Base-by-base conservation (phyloP, 768 basidiomycete genomes). In the Rhodotorula toruloides region DNA sequence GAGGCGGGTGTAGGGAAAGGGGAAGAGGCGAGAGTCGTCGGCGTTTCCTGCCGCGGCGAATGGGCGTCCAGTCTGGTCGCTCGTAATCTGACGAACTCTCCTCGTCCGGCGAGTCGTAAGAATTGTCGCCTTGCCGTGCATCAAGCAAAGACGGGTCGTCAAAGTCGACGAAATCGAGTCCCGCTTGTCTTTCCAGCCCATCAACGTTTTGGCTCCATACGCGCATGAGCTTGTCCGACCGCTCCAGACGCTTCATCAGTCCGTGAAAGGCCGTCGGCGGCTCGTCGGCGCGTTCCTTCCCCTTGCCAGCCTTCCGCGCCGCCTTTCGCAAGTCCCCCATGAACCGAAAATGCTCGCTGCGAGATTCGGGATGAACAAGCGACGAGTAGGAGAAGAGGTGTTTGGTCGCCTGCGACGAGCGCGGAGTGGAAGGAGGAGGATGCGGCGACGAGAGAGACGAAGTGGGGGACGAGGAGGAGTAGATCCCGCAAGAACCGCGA, bases 201-300 rank as follows among this genome's bases (percentile, higher is more conserved):
- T 99, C 96, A 46, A 99, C 91, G 76, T 99, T 99, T 79, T 99
- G 96, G 0, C 93, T 96, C 77, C 96, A 99, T 16, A 87, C 88
- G 65, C 96, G 84, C 34, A 92, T 76, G 17, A 99, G 79, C 77
- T 87, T 91, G 54, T 86, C 86, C 78, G 89, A 90, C 16, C 82
- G 76, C 68, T 94, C 88, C 7, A 67, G 19, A 1, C 25, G 13
- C 11, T 16, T 13, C 19, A 62, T 4, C 0, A 98, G 82, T 6
- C 83, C 85, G 74, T 87, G 86, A 61, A 99, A 85, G 91, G 59
- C 81, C 81, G 77, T 99, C 92, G 7, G 93, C 91, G 4, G 4
- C 8, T 32, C 48, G 21, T 7, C 22, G 5, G 48, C 25, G 46
- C 52, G 36, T 32, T 54, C 43, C 32, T 57, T 57, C 31, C 43